Percentiles rank a stretch among this genome's conserved stretches.
Conservation (phyloP, 805 yeast genomes). For the Candida saitoana region DNA sequence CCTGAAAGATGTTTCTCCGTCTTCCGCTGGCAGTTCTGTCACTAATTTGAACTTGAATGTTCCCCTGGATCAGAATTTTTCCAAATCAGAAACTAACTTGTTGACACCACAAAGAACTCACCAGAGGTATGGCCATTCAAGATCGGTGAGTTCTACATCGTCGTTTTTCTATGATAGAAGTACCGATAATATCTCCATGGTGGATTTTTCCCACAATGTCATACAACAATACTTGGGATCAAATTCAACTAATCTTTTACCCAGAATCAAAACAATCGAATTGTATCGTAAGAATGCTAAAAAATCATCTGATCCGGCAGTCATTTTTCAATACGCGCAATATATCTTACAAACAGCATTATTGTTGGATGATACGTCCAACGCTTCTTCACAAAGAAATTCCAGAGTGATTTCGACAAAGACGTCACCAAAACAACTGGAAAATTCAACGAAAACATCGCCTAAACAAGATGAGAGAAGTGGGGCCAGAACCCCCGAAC, state of each 20-base stretch:
- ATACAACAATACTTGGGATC: conserved; percentile 52
- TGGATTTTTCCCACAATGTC: conserved; percentile 50
- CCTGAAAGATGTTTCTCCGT: conserved; percentile 18
- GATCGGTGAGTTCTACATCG: conserved; percentile 37
- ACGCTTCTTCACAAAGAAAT: conserved; percentile 13
- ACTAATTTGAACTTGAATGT: conserved; percentile 27
- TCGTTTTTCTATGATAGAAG: conserved; percentile 30
- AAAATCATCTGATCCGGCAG: conserved; percentile 77
- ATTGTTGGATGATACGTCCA: conserved; percentile 39
- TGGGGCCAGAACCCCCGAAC: conserved; percentile 4
- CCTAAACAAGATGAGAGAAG: neutral
- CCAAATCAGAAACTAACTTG: conserved; percentile 27
- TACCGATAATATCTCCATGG: conserved; percentile 31
- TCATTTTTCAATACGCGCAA: conserved; percentile 88
- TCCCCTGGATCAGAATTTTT: conserved; percentile 6
- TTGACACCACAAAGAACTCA: conserved; percentile 13
- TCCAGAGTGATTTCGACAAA: conserved; percentile 12
- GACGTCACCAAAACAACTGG: neutral
- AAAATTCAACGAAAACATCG: neutral
- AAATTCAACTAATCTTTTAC: conserved; percentile 50
- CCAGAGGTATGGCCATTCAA: conserved; percentile 19
- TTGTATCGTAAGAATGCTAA: conserved; percentile 82
- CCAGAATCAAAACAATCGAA: conserved; percentile 80
- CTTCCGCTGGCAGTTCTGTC: conserved; percentile 30
- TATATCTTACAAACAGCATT: conserved; percentile 84